Evolutionary conservation across 148 eudicot genomes (phyloP).

Genomic region (Rhododendron ferrugineum): DNA sequence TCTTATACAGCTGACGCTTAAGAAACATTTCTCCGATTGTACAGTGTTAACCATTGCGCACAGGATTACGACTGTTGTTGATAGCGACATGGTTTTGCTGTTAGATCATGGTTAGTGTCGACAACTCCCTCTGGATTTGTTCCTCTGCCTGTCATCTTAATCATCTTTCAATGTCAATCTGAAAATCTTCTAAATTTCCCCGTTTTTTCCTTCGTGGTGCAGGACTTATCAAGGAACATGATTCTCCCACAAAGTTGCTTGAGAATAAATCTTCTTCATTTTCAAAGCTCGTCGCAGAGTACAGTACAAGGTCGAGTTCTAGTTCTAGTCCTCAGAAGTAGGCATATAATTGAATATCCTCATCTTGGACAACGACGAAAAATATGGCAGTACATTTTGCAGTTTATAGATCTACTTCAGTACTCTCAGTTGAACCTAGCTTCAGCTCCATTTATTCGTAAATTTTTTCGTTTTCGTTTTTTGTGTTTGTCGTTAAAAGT

Average conservation of each 20-base stretch:
- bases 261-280: constrained; percentile 54
- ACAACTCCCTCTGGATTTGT: too few relatives aligned
- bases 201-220: neutral
- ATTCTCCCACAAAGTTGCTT: constrained; percentile 56
- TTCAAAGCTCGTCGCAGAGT: constrained; percentile 72
- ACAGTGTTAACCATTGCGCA: constrained; percentile 46
- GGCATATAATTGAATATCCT: neutral
- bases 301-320: constrained; percentile 36
- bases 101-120: constrained; percentile 31
- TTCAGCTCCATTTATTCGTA: too few relatives aligned
- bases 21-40: constrained; percentile 32
- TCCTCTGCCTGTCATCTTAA: neutral
- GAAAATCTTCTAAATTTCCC: neutral
- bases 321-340: constrained; percentile 19
- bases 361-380: neutral
- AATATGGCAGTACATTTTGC: neutral
- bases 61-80: constrained; percentile 52
- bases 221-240: constrained; percentile 50
- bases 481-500: too few relatives aligned
- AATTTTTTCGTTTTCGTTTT: too few relatives aligned
- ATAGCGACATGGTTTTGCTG: constrained; percentile 71
- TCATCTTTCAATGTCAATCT: neutral
- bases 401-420: too few relatives aligned
- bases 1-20: constrained; percentile 42
- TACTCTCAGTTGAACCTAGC: too few relatives aligned